Evolutionary conservation across 2,329 filamentous ascomycete genomes (phyloP), one percentile per base, ranked within the genome.

Genomic region (Aureobasidium sp.): DNA sequence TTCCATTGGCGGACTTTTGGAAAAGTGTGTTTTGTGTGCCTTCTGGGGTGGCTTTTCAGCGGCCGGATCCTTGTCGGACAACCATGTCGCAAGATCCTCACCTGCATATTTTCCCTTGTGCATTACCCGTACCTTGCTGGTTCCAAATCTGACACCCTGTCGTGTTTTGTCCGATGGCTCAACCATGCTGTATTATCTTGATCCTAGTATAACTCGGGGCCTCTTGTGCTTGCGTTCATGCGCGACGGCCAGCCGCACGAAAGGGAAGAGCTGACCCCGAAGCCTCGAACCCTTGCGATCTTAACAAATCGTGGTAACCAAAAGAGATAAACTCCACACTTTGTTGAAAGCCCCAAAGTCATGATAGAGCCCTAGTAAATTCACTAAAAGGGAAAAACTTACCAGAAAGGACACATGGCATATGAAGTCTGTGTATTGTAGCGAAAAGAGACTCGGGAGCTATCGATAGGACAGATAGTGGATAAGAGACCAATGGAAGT

Each of bases 391-490:
- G 32, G 48, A 36, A 51, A 48, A 17, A 17, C 7, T 32, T 48
- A 10, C 46, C 26, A 9, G 32, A n/a, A 2, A 27, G 26, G 24
- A 48, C 24, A 48, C 13, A 15, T n/a, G 17, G 46, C 46, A 48
- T 27, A 7, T n/a, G 27, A 48, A 29, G 27, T n/a, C 26, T 48
- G 34, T 37, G 13, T 37, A 37, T 20, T 13, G 20, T 6, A 52
- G 13, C 29, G 29, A 32, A 37, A 12, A 39, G 5, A 52, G 48
- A 32, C 34, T 52, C 37, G 26, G 29, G 32, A 32, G 20, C 34
- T 55, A 55, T 55, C 51, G 51, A 55, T 55, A 55, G 51, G 51
- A 55, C 51, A 55, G 51, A 55, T 55, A 55, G 51, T 55, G 51
- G 51, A 55, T 55, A 32, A 41, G 37, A 26, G 24, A 41, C 29